Conservation (phyloP, 192 early-diverging fungal species). For the Entomortierella parvispora region DNA sequence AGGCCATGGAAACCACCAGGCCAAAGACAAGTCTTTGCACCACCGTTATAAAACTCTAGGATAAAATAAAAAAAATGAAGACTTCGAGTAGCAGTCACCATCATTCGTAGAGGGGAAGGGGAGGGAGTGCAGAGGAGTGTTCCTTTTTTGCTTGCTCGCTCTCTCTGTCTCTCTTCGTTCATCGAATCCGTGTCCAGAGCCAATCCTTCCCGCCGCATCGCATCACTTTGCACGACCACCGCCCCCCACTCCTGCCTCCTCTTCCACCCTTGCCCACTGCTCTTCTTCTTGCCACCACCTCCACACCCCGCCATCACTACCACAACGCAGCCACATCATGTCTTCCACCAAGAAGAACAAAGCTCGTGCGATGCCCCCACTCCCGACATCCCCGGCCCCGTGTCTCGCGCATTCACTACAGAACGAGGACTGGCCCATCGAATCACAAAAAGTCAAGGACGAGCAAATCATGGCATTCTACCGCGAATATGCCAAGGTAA, state of each 20-base stretch:
- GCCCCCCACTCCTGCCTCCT: too few species aligned
- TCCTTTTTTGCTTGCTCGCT: not conserved
- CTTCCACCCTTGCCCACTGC: too few species aligned
- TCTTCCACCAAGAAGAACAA: conserved; percentile 48
- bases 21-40: not conserved
- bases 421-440: conserved; percentile 40
- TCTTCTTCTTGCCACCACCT: not conserved
- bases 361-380: conserved; percentile 39
- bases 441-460: conserved; percentile 47
- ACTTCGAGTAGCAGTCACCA: too few species aligned
- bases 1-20: not conserved
- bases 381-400: conserved; percentile 21
- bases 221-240: too few species aligned
- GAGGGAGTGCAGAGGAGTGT: too few species aligned
- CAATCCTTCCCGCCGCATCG: too few species aligned
- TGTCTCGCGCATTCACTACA: conserved; percentile 41
- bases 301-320: not conserved
- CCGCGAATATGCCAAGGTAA: conserved; percentile 48
- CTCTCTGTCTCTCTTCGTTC: not conserved
- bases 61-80: not conserved
- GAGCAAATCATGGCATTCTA: conserved; percentile 47
- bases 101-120: too few species aligned
- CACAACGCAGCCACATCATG: conserved; percentile 3
- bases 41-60: not conserved
- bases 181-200: too few species aligned